Conservation (phyloP, 495 filamentous ascomycete species). For the Neurospora cerealis region DNA sequence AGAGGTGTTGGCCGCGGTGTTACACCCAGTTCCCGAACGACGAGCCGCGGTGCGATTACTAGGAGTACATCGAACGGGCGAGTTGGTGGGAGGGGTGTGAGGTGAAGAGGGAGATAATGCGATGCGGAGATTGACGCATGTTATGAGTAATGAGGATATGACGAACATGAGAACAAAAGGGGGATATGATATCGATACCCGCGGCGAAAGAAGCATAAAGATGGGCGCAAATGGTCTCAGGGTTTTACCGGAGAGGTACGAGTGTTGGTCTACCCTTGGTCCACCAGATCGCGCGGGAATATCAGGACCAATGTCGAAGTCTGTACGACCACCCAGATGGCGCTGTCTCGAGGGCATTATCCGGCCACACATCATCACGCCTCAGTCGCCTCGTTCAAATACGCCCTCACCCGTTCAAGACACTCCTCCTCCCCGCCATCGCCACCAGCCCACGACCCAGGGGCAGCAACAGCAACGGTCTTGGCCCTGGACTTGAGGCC, state of each 20-base stretch:
- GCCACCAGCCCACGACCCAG: slow-evolving; percentile 8
- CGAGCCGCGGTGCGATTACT: not conserved
- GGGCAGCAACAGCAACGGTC: slow-evolving; percentile 27
- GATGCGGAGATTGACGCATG: not conserved
- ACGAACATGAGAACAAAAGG: not conserved
- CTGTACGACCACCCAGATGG: not conserved
- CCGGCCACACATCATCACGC: not conserved
- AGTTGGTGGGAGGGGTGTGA: slow-evolving; percentile 27
- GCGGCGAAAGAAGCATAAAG: not conserved
- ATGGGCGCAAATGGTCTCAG: not conserved
- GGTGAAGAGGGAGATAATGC: slow-evolving; percentile 9
- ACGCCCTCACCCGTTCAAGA: slow-evolving; percentile 11
- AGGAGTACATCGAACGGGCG: slow-evolving; percentile 4
- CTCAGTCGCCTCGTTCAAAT: slow-evolving; percentile 12
- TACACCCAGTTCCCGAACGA: slow-evolving; percentile 37
- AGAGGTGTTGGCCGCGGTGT: slow-evolving; percentile 23
- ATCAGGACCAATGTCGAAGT: not conserved
- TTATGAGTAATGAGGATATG: not conserved
- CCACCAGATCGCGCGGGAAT: not conserved
- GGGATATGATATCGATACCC: not conserved
- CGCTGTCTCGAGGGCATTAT: not conserved
- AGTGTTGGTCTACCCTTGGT: not conserved
- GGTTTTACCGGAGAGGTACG: not conserved
- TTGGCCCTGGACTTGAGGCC: slow-evolving; percentile 55
- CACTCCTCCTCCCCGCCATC: slow-evolving; percentile 14